A percentile compares a stretch with the other conserved stretches of the same genome.
Evolutionary conservation across 2,329 filamentous ascomycete species (phyloP).

Genomic region (Graphium sp.): DNA sequence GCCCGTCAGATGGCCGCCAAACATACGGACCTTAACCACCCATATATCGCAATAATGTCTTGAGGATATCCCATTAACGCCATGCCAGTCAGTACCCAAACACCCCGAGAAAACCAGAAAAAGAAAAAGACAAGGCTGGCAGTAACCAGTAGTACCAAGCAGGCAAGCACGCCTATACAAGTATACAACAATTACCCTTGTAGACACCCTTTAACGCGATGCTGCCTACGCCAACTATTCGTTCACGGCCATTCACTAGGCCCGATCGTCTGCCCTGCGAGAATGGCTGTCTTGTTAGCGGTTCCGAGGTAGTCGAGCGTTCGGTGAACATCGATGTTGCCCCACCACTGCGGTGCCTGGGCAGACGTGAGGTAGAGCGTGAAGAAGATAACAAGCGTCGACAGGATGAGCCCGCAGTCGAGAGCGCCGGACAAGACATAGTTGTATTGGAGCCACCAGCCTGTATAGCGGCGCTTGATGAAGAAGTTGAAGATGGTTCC

Average conservation of each 20-base stretch:
- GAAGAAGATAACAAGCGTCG: slow-evolving; percentile 54
- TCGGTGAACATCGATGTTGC: slow-evolving; percentile 28
- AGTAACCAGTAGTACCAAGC: too few species aligned
- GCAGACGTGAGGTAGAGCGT: slow-evolving; percentile 43
- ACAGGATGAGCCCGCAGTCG: slow-evolving; percentile 49
- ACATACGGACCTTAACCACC: too few species aligned
- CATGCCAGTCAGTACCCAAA: too few species aligned
- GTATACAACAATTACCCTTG: too few species aligned
- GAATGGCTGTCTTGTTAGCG: slow-evolving; percentile 24
- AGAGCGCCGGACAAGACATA: slow-evolving; percentile 58
- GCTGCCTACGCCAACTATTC: too few species aligned
- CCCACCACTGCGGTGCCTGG: slow-evolving; percentile 43
- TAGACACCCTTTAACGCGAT: too few species aligned
- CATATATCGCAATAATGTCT: too few species aligned
- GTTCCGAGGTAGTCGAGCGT: slow-evolving; percentile 26
- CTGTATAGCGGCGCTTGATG: slow-evolving; percentile 45
- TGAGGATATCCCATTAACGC: too few species aligned
- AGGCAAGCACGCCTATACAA: too few species aligned
- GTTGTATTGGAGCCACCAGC: slow-evolving; percentile 68
- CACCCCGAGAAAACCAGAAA: too few species aligned
- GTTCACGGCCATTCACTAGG: slow-evolving; percentile 25
- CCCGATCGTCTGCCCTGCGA: slow-evolving; percentile 30
- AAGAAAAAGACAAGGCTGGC: too few species aligned
- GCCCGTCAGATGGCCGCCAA: too few species aligned
- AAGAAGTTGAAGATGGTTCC: slow-evolving; percentile 54